These are phyloP conservation scores for Aspergillus sp. DNA, from an alignment of 2,329 filamentous ascomycete species.

Conservation along the genomic window DNA sequence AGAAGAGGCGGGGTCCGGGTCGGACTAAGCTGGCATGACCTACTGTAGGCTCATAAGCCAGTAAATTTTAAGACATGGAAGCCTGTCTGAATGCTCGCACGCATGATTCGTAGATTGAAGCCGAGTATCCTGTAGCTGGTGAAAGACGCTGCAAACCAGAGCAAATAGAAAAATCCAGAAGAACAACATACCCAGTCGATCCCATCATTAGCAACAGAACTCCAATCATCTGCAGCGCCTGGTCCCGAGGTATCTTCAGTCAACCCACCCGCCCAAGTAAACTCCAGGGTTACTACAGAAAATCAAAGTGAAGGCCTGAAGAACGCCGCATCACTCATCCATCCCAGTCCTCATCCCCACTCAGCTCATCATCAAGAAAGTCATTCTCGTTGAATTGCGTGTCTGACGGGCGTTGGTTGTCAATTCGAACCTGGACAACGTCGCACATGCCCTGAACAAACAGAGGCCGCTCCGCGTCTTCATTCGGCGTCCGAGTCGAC, in stretches of 20 bases:
- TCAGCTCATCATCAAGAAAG: conserved; percentile 51
- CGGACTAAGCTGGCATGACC: too few species aligned
- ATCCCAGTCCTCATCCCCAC: conserved; percentile 55
- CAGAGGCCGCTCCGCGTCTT: conserved; percentile 3
- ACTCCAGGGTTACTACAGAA: neutral
- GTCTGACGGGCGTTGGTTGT: conserved; percentile 53
- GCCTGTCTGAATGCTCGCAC: too few species aligned
- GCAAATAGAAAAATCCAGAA: too few species aligned
- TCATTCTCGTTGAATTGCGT: conserved; percentile 50
- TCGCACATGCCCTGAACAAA: conserved; percentile 50
- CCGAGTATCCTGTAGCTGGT: too few species aligned
- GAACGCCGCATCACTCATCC: conserved; percentile 24
- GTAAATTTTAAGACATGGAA: too few species aligned
- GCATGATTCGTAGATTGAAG: too few species aligned
- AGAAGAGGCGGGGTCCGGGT: too few species aligned
- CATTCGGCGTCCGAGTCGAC: conserved; percentile 4
- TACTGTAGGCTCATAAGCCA: too few species aligned
- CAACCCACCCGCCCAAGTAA: neutral
- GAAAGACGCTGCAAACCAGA: too few species aligned
- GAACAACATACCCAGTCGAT: too few species aligned
- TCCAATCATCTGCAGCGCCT: neutral
- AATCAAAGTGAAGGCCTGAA: neutral
- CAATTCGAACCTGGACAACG: conserved; percentile 50
- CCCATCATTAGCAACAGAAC: neutral
- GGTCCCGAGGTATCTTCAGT: neutral